phyloP scores from a whole-genome alignment of 805 yeast genomes.

The Cyberlindnera mrakii region DNA sequence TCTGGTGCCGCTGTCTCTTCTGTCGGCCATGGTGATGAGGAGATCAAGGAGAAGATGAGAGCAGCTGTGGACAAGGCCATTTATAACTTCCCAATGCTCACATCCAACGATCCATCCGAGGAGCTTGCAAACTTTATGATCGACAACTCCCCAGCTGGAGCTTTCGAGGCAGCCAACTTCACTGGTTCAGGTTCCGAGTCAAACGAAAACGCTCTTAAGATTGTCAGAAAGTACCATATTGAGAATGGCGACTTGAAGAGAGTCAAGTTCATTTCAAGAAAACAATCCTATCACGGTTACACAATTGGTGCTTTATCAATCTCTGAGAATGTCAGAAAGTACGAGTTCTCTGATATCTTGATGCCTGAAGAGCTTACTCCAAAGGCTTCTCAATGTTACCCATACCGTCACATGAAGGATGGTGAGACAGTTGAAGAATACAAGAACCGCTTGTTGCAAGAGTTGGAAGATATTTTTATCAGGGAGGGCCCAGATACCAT shows the following conservation, averaged over 20 bases:
- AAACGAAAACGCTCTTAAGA: constrained; percentile 58
- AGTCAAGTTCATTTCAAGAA: constrained; percentile 37
- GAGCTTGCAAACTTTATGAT: constrained; percentile 36
- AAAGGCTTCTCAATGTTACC: constrained; percentile 24
- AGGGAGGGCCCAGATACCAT: constrained; percentile 38
- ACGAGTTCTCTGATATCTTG: constrained; percentile 26
- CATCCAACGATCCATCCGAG: constrained; percentile 34
- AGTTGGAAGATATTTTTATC: constrained; percentile 36
- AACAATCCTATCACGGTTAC: constrained; percentile 44
- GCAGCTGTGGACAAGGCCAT: constrained; percentile 31
- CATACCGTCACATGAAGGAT: constrained; percentile 23
- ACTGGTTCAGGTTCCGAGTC: constrained; percentile 64
- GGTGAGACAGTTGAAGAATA: constrained; percentile 35
- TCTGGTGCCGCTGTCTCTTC: constrained; percentile 51
- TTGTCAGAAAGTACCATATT: constrained; percentile 41
- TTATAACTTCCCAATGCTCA: constrained; percentile 31
- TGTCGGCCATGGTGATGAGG: constrained; percentile 39
- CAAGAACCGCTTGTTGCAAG: constrained; percentile 31
- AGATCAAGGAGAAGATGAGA: constrained; percentile 33
- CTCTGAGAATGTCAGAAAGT: constrained; percentile 33
- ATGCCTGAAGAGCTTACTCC: constrained; percentile 21
- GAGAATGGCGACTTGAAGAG: constrained; percentile 38
- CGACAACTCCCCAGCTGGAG: constrained; percentile 37
- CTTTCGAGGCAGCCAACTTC: constrained; percentile 37
- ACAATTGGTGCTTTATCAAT: constrained; percentile 41